Percentiles rank a stretch among this genome's conserved stretches.
Evolutionary conservation across 345 rosid genomes (phyloP).

Genomic region (Rhodamnia argentea): DNA sequence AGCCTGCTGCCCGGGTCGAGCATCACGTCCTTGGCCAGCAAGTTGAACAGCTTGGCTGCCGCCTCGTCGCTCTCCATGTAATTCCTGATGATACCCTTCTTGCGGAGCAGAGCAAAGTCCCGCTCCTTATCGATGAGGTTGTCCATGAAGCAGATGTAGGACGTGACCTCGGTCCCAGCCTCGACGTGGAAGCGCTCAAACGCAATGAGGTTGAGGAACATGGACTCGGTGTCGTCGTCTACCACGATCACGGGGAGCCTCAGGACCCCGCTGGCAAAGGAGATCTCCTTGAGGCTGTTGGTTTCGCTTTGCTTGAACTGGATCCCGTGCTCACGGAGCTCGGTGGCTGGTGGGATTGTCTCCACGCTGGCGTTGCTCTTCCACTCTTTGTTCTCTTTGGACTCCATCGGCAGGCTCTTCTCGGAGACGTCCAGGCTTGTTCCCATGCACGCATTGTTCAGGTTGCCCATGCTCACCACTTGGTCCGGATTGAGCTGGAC

Average conservation of each 20-base stretch:
- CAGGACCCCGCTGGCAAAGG: background rate
- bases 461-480: background rate
- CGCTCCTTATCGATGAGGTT: constrained; percentile 16
- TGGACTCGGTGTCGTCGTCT: background rate
- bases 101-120: constrained; percentile 32
- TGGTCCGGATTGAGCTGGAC: background rate
- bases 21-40: constrained; percentile 15
- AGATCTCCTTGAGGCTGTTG: background rate
- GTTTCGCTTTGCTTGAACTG: background rate
- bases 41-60: constrained; percentile 33
- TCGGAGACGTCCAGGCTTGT: background rate
- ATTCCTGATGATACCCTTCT: constrained; percentile 26
- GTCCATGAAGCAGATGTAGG: background rate
- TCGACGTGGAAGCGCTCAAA: constrained; percentile 15
- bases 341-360: background rate
- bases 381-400: constrained; percentile 28
- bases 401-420: background rate
- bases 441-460: background rate
- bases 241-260: background rate
- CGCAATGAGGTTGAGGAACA: constrained; percentile 5
- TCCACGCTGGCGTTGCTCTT: background rate
- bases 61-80: constrained; percentile 34
- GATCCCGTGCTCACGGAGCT: background rate
- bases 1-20: constrained; percentile 16
- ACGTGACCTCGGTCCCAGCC: background rate